Base-by-base conservation (phyloP, 129 eudicot species). In the Flaveria trinervia region DNA sequence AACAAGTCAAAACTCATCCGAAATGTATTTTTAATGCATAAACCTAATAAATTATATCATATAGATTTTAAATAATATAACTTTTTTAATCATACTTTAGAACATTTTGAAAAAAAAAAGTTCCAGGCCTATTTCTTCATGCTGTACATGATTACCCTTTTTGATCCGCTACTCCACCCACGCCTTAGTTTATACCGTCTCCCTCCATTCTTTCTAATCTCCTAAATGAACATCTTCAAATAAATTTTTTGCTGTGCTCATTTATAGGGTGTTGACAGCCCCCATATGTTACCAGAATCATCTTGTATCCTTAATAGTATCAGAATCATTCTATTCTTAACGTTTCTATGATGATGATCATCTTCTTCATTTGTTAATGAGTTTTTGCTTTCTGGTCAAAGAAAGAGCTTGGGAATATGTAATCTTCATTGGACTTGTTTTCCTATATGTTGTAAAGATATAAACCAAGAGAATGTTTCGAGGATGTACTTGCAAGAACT, bases 401-500 rank as follows among this genome's bases (percentile, higher is more conserved):
- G 74, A 49, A 60, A 60, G 66, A 48, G 45, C 9, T 68, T 28
- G 39, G 26, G 18, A 73, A 73, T 57, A 18, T 18, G 77, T 17
- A 14, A 30, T 30, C 4, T 30, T 30, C 36, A 30, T 30, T 30
- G 36, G 41, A 36, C 45, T 61, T 10, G 72, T 20, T 70, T 85
- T 88, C 90, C 92, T 90, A 73, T 76, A 74, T 45, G 48, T 52
- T 56, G 17, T 68, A 71, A 77, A 90, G 97, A 88, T 85, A 62
- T 83, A 74, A 85, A 83, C 71, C 77, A 74, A 41, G 95, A 88
- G 36, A 90, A 90, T 71, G 68, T 88, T 39, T 90, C 98, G 33
- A 90, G 81, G 79, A 86, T 81, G 78, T 88, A 90, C 76, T 83
- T 93, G 79, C 98, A 93, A 81, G 96, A 88, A 39, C 94, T 93